phyloP scores from a whole-genome alignment of 352 stramenopile genomes.

The Phytopythium cucurbitacearum region DNA sequence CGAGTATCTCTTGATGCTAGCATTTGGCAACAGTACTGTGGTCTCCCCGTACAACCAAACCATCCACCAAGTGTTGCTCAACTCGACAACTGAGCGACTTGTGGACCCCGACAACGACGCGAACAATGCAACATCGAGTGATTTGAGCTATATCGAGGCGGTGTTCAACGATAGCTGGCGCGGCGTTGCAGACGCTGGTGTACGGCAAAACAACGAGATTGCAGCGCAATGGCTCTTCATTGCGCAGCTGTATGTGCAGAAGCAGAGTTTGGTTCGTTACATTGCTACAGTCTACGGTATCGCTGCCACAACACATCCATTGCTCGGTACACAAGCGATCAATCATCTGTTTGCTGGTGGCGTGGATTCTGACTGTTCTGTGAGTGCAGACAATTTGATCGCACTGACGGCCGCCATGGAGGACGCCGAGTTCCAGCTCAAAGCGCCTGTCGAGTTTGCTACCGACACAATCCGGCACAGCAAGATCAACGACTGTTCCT shows the following conservation, averaged over 20 bases:
- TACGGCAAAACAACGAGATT: constrained; percentile 40
- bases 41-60: constrained; percentile 48
- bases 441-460: constrained; percentile 52
- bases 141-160: constrained; percentile 30
- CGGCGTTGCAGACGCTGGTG: constrained; percentile 31
- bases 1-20: constrained; percentile 17
- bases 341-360: not conserved
- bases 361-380: not conserved
- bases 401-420: constrained; percentile 43
- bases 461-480: constrained; percentile 38
- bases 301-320: constrained; percentile 26
- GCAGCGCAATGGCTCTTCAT: constrained; percentile 37
- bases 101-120: constrained; percentile 47
- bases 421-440: constrained; percentile 50
- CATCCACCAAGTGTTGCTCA: constrained; percentile 38
- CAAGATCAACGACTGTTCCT: constrained; percentile 60
- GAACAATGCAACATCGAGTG: constrained; percentile 20
- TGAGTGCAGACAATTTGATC: constrained; percentile 23
- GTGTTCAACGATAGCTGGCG: constrained; percentile 58
- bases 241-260: constrained; percentile 40
- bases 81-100: constrained; percentile 30
- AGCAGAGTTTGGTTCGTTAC: constrained; percentile 35
- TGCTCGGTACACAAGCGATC: constrained; percentile 18
- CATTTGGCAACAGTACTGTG: constrained; percentile 36
- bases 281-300: constrained; percentile 18